phyloP scores from a whole-genome alignment of 768 basidiomycete species.

The Serendipita sp. region DNA sequence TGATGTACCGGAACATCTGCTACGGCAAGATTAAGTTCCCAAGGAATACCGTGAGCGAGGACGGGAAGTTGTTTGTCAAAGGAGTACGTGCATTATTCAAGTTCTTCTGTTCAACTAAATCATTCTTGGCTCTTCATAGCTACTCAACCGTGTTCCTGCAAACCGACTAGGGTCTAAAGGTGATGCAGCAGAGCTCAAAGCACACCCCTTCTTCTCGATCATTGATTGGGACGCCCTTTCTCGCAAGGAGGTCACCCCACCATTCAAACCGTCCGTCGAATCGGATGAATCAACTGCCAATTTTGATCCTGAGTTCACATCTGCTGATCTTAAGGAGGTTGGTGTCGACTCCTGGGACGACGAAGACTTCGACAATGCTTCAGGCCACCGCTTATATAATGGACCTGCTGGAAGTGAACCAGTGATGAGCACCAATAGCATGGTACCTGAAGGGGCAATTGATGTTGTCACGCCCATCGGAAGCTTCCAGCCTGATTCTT shows the following conservation, averaged over 20 bases:
- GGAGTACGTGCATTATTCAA: constrained; percentile 43
- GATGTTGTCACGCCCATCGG: constrained; percentile 8
- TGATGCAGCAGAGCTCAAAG: constrained; percentile 87
- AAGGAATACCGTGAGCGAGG: constrained; percentile 89
- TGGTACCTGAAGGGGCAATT: constrained; percentile 15
- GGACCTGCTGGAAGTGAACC: constrained; percentile 60
- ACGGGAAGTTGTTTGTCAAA: constrained; percentile 98
- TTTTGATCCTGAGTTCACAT: constrained; percentile 96
- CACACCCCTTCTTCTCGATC: constrained; percentile 79
- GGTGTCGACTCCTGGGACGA: constrained; percentile 27
- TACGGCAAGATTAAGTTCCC: constrained; percentile 99
- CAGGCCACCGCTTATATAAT: constrained; percentile 43
- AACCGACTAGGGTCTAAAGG: constrained; percentile 84
- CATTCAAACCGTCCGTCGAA: constrained; percentile 95
- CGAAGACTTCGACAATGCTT: constrained; percentile 38
- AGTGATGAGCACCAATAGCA: constrained; percentile 7
- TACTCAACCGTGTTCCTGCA: constrained; percentile 96
- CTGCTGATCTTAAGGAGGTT: constrained; percentile 67
- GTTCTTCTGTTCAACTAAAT: constrained; percentile 11
- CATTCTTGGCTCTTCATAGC: constrained; percentile 28
- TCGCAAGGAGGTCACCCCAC: constrained; percentile 80
- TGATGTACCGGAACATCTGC: constrained; percentile 99
- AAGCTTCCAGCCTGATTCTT: constrained; percentile 7
- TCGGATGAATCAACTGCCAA: constrained; percentile 96
- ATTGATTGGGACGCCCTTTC: constrained; percentile 88